Conservation (phyloP, 441 rosid genomes). For the Erysimum pusillum region DNA sequence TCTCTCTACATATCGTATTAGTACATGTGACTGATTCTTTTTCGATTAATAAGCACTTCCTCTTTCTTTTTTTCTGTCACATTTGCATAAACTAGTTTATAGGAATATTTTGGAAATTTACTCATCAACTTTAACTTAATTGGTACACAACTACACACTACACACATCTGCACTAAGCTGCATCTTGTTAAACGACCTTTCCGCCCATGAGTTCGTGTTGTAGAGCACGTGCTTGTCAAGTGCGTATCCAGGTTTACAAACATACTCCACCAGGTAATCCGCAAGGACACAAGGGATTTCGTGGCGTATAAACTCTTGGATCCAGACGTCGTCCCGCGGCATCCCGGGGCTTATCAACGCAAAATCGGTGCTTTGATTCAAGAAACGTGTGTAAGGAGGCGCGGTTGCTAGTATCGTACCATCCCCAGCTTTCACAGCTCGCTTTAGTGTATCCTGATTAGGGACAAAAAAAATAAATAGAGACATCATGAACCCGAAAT, state of each 20-base stretch:
- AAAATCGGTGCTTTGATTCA: conserved; percentile 75
- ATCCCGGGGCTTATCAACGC: conserved; percentile 85
- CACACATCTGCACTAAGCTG: conserved; percentile 33
- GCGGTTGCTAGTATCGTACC: conserved; percentile 94
- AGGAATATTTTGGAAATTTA: neutral
- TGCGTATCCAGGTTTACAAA: conserved; percentile 90
- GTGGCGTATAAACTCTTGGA: conserved; percentile 85
- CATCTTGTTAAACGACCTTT: conserved; percentile 64
- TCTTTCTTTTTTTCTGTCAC: neutral
- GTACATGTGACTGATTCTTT: neutral
- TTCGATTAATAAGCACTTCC: neutral
- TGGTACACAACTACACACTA: neutral
- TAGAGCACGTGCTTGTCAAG: conserved; percentile 86
- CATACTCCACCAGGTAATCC: conserved; percentile 95
- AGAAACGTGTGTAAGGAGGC: conserved; percentile 89
- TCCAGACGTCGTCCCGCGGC: conserved; percentile 77
- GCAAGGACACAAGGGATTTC: conserved; percentile 87
- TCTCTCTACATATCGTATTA: neutral
- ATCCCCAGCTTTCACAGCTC: conserved; percentile 93
- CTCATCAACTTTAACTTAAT: neutral
- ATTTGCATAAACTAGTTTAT: neutral
- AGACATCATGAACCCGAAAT: conserved; percentile 9
- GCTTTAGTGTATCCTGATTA: conserved; percentile 90
- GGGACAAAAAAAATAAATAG: neutral
- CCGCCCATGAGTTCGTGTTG: conserved; percentile 80